Conservation (phyloP, 2,329 filamentous ascomycete genomes). For the Graphiopsis chlorocephala region DNA sequence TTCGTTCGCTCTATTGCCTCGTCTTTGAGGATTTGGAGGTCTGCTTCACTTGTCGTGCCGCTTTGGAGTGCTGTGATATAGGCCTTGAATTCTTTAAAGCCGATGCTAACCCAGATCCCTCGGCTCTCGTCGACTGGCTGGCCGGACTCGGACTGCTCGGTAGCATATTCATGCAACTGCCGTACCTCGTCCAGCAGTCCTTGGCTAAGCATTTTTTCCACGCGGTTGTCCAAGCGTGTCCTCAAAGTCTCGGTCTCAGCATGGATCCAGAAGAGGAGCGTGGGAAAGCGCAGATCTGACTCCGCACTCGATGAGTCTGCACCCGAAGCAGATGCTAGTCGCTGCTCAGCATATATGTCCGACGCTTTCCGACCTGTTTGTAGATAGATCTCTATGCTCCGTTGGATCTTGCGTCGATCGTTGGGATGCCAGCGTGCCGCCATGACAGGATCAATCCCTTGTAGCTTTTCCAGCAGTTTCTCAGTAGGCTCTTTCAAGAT, state of each 20-base stretch:
- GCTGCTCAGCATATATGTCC: constrained; percentile 80
- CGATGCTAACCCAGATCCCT: constrained; percentile 96
- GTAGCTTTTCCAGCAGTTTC: constrained; percentile 68
- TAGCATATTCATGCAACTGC: constrained; percentile 49
- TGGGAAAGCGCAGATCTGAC: constrained; percentile 48
- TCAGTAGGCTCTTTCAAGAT: constrained; percentile 71
- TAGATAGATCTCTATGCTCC: constrained; percentile 86
- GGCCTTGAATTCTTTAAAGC: constrained; percentile 83
- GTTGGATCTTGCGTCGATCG: constrained; percentile 82
- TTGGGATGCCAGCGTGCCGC: constrained; percentile 92
- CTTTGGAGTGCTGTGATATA: constrained; percentile 53
- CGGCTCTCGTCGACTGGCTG: constrained; percentile 64
- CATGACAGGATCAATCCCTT: constrained; percentile 83
- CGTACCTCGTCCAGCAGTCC: constrained; percentile 64
- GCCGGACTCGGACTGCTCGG: constrained; percentile 41
- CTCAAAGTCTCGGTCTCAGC: constrained; percentile 67
- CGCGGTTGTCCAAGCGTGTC: constrained; percentile 68
- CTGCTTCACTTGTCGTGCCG: constrained; percentile 31
- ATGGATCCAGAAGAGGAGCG: constrained; percentile 85
- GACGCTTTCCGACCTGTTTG: constrained; percentile 78
- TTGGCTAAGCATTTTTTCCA: constrained; percentile 76
- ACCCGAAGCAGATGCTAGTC: constrained; percentile 14
- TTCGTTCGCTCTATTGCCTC: constrained; percentile 72
- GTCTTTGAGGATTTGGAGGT: constrained; percentile 56
- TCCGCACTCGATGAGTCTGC: neutral